Percentiles rank a stretch among this genome's conserved stretches.
Evolutionary conservation across 2,329 filamentous ascomycete species (phyloP).

Genomic region (Diaporthe caulivora): DNA sequence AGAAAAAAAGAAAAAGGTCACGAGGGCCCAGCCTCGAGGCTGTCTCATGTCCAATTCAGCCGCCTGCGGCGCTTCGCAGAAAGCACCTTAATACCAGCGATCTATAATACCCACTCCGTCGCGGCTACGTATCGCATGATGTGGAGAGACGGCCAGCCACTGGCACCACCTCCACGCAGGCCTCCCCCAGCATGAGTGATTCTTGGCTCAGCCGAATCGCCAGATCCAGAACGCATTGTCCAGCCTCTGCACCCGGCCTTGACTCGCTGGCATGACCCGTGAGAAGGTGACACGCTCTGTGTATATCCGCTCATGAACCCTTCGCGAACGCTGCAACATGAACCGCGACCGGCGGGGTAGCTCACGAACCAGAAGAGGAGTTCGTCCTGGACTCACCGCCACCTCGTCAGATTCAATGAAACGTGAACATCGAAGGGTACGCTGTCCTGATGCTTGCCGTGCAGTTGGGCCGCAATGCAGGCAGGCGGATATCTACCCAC

Average conservation of each 20-base stretch:
- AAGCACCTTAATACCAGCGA: slow-evolving; percentile 5
- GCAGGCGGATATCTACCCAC: neutral
- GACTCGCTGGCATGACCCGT: slow-evolving; percentile 16
- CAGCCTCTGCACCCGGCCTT: slow-evolving; percentile 31
- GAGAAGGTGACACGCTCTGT: slow-evolving; percentile 18
- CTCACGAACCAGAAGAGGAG: slow-evolving; percentile 1
- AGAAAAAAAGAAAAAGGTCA: neutral
- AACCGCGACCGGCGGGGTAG: slow-evolving; percentile 10
- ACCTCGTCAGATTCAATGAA: neutral
- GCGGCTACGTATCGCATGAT: slow-evolving; percentile 26
- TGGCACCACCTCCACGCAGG: slow-evolving; percentile 16
- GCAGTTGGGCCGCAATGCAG: slow-evolving; percentile 24
- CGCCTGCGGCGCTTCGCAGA: slow-evolving; percentile 20
- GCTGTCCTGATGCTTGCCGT: slow-evolving; percentile 3
- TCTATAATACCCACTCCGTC: slow-evolving; percentile 16
- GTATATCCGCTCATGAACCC: slow-evolving; percentile 11
- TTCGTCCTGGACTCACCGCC: slow-evolving; percentile 25
- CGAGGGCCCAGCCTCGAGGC: slow-evolving; percentile 8
- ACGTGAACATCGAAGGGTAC: neutral
- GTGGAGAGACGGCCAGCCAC: slow-evolving; percentile 17
- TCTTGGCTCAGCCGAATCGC: slow-evolving; percentile 14
- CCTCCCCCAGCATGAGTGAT: neutral
- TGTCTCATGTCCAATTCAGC: slow-evolving; percentile 12
- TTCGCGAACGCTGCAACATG: slow-evolving; percentile 16
- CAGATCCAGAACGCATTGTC: slow-evolving; percentile 26